A percentile compares a stretch with the other conserved stretches of the same genome.
These are phyloP conservation scores for Pythium sukuiense DNA, from an alignment of 352 stramenopile species.

Conservation along the genomic window DNA sequence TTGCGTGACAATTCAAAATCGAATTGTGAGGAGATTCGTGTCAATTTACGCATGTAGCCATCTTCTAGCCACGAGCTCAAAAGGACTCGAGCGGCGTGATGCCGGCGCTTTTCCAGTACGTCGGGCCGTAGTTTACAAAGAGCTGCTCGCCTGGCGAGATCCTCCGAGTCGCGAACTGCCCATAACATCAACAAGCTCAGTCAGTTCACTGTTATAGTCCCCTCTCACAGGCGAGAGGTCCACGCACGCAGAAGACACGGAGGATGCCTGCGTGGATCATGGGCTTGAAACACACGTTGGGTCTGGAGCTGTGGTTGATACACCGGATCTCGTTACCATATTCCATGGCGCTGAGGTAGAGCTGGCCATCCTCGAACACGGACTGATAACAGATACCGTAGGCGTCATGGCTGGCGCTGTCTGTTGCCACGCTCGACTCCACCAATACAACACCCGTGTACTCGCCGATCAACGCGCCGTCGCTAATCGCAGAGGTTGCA, in stretches of 20 bases:
- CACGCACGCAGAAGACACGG: constrained; percentile 71
- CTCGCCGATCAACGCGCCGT: constrained; percentile 55
- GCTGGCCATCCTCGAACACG: constrained; percentile 57
- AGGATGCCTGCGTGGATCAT: constrained; percentile 68
- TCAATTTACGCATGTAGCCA: constrained; percentile 20
- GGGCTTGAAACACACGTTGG: constrained; percentile 62
- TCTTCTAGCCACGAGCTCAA: not conserved
- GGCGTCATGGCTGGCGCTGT: constrained; percentile 41
- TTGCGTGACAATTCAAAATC: constrained; percentile 24
- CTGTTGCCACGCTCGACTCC: not conserved
- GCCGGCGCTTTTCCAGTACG: constrained; percentile 70
- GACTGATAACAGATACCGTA: constrained; percentile 77
- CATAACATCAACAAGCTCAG: not conserved
- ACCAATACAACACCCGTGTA: constrained; percentile 63
- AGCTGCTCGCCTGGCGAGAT: constrained; percentile 58
- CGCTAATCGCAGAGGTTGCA: constrained; percentile 40
- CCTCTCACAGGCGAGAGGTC: not conserved
- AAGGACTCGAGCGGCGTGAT: constrained; percentile 38
- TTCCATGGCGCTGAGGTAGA: constrained; percentile 69
- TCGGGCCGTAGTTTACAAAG: constrained; percentile 69
- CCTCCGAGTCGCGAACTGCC: constrained; percentile 49
- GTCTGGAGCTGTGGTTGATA: constrained; percentile 68
- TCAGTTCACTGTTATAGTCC: not conserved
- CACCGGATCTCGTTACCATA: constrained; percentile 78
- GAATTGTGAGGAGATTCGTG: constrained; percentile 10